Evolutionary conservation across 1,284 basidiomycete genomes (phyloP).

Genomic region (Phlebopus sp.): DNA sequence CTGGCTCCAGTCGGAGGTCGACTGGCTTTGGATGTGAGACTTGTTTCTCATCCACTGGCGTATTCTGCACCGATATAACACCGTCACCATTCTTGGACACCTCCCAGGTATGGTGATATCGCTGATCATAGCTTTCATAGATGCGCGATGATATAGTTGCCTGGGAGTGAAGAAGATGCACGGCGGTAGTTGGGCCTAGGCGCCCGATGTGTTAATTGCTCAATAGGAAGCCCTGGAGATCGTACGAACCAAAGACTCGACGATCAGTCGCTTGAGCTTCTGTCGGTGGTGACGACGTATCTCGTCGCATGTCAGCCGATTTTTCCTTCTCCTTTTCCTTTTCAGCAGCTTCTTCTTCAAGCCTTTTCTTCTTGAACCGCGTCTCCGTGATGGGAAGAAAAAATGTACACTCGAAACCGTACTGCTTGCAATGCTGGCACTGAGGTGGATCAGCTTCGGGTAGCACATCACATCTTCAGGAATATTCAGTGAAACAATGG

Average conservation of each 20-base stretch:
- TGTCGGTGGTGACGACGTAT: conserved; percentile 35
- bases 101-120: conserved; percentile 83
- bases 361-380: conserved; percentile 92
- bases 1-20: conserved; percentile 71
- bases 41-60: conserved; percentile 51
- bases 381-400: conserved; percentile 98
- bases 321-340: conserved; percentile 40
- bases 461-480: conserved; percentile 73
- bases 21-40: conserved; percentile 55
- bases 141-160: conserved; percentile 77
- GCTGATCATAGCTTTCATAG: conserved; percentile 85
- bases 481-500: conserved; percentile 10
- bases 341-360: conserved; percentile 61
- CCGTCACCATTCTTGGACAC: conserved; percentile 82
- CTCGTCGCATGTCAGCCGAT: conserved; percentile 24
- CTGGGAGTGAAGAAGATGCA: conserved; percentile 87
- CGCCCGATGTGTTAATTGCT: conserved; percentile 10
- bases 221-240: conserved; percentile 1
- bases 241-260: conserved; percentile 58
- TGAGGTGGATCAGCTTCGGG: conserved; percentile 69
- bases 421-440: conserved; percentile 88
- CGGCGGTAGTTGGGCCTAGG: conserved; percentile 79
- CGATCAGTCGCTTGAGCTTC: conserved; percentile 45
- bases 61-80: conserved; percentile 81
- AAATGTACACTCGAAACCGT: conserved; percentile 91